Evolutionary conservation across 2,329 filamentous ascomycete genomes (phyloP).

Genomic region (Arthroderma uncinatum): DNA sequence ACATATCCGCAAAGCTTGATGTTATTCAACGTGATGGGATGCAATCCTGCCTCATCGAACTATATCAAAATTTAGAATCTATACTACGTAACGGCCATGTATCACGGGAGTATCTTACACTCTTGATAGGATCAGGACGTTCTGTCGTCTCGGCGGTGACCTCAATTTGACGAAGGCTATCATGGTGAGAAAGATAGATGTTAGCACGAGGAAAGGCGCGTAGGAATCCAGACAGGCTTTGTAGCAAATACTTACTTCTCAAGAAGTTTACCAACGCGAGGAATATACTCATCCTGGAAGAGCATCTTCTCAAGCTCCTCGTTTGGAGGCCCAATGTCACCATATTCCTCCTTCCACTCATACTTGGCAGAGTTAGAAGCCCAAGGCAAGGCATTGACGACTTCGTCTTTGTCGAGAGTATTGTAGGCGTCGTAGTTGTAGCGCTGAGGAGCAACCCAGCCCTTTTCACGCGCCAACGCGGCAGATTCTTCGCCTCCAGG

Average conservation of each 20-base stretch:
- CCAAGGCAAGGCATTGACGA: slow-evolving; percentile 30
- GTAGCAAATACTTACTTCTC: slow-evolving; percentile 42
- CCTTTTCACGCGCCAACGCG: slow-evolving; percentile 27
- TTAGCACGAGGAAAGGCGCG: slow-evolving; percentile 9
- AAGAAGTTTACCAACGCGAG: slow-evolving; percentile 51
- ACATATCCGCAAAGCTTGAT: slow-evolving; percentile 60
- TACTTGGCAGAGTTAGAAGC: slow-evolving; percentile 56
- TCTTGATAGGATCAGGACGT: slow-evolving; percentile 38
- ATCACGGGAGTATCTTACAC: slow-evolving; percentile 30
- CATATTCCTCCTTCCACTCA: slow-evolving; percentile 73
- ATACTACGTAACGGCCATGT: background rate
- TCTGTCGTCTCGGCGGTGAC: slow-evolving; percentile 41
- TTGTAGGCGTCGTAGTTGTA: slow-evolving; percentile 31
- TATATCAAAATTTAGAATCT: slow-evolving; percentile 24
- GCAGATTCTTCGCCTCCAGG: slow-evolving; percentile 23
- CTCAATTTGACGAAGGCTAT: slow-evolving; percentile 38
- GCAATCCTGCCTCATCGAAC: slow-evolving; percentile 70
- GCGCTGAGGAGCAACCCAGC: slow-evolving; percentile 28
- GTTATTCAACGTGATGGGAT: slow-evolving; percentile 73
- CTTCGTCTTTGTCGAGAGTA: slow-evolving; percentile 15
- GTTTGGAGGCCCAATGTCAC: slow-evolving; percentile 67
- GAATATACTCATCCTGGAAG: slow-evolving; percentile 49
- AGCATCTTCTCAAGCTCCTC: slow-evolving; percentile 62
- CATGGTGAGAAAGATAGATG: background rate
- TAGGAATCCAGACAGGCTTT: background rate